phyloP scores from a whole-genome alignment of 495 filamentous ascomycete genomes.

The Apiosordaria backusii region DNA sequence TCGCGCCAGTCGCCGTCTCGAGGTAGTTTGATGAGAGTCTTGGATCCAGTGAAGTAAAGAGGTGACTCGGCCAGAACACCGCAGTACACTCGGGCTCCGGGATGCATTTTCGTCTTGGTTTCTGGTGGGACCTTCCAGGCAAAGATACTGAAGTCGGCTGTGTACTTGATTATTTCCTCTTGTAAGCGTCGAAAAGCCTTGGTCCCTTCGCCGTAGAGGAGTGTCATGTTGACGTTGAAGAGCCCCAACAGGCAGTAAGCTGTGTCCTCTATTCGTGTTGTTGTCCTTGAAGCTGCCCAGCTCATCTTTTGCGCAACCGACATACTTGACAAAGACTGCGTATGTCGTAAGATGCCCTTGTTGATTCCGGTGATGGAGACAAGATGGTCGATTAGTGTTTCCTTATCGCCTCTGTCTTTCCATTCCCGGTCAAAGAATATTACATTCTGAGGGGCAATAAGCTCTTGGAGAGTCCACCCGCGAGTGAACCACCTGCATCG shows the following conservation, averaged over 20 bases:
- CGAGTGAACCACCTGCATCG: slow-evolving; percentile 31
- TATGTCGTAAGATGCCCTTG: neutral
- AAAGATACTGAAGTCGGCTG: slow-evolving; percentile 16
- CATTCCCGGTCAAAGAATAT: slow-evolving; percentile 31
- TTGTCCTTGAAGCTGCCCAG: slow-evolving; percentile 21
- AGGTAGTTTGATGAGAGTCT: neutral
- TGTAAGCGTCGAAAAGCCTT: slow-evolving; percentile 22
- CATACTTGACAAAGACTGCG: neutral
- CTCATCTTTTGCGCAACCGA: slow-evolving; percentile 17
- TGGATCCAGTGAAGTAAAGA: neutral
- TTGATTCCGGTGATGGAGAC: slow-evolving; percentile 14
- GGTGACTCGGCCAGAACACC: neutral
- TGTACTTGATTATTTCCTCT: slow-evolving; percentile 13
- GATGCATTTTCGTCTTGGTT: neutral
- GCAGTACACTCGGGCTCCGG: neutral
- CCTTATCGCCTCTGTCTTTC: slow-evolving; percentile 24
- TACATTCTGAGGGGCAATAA: slow-evolving; percentile 26
- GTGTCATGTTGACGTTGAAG: slow-evolving; percentile 21
- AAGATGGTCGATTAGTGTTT: slow-evolving; percentile 15
- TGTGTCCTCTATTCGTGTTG: slow-evolving; percentile 20
- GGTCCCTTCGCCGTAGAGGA: slow-evolving; percentile 20
- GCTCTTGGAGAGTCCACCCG: slow-evolving; percentile 39
- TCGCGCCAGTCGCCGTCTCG: neutral
- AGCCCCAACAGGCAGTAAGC: slow-evolving; percentile 22
- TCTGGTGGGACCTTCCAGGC: slow-evolving; percentile 18